Evolutionary conservation across 257 asterid genomes (phyloP).

Genomic region (Rehmannia glutinosa): DNA sequence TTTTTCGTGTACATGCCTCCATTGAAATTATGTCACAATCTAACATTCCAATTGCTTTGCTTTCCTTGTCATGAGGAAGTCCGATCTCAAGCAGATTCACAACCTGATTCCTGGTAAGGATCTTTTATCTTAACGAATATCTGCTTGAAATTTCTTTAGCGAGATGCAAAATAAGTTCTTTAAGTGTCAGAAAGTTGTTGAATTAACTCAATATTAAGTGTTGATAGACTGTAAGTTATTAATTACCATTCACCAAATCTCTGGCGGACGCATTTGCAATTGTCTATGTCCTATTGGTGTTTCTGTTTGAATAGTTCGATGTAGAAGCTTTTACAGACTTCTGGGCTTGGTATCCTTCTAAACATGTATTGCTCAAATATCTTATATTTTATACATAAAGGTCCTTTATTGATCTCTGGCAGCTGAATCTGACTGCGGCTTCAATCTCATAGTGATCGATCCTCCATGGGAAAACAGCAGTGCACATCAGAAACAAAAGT

Average conservation of each 20-base stretch:
- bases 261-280: neutral
- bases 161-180: neutral
- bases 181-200: neutral
- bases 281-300: neutral
- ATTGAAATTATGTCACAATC: constrained; percentile 5
- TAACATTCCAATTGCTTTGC: constrained; percentile 17
- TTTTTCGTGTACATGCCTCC: neutral
- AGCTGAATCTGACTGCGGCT: constrained; percentile 71
- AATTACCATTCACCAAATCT: neutral
- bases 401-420: constrained; percentile 30
- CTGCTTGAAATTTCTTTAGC: neutral
- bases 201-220: neutral
- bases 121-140: neutral
- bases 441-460: constrained; percentile 80
- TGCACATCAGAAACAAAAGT: constrained; percentile 87
- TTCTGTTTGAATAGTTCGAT: neutral
- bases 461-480: constrained; percentile 99
- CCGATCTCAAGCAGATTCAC: constrained; percentile 60
- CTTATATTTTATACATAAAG: constrained; percentile 3
- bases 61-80: constrained; percentile 47
- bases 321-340: neutral
- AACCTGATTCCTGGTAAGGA: constrained; percentile 70
- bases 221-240: neutral
- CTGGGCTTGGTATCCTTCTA: neutral
- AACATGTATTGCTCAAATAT: neutral